Evolutionary conservation across 306 rosid genomes (phyloP), one percentile per base, ranked within the genome.

Genomic region (Erythrophleum fordii): DNA sequence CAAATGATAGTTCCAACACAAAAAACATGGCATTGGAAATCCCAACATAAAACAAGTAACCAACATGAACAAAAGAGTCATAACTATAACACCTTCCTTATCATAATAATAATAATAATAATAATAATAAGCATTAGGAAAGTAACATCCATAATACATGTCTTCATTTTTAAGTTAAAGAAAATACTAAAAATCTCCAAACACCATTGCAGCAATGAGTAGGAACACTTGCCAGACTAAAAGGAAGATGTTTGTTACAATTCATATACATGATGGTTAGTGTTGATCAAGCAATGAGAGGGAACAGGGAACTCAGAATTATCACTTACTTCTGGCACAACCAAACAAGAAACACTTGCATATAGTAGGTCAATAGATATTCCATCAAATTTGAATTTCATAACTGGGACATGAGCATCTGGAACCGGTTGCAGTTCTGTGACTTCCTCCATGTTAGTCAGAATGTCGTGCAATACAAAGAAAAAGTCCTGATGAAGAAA

Each of bases 321-420:
- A 12, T 16, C 66, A 80, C 97, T 90, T 83, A 95, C 99, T 42
- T 89, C 95, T 1, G 97, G 97, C 49, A 95, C 95, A 73, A 95
- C 89, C 87, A 93, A 85, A 53, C 72, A 46, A 71, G 99, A 91
- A 71, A 93, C 84, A 85, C 99, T 93, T 52, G 97, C 97, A 85
- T 93, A 95, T 45, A 95, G 91, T 68, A 95, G 97, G 80, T 95
- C 97, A 44, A 95, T 85, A 34, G 97, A 90, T 80, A 95, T 90
- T 74, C 97, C 96, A 73, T 83, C 91, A 83, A 91, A 91, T 85
- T 95, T 95, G 87, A 95, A 91, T 81, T 87, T 93, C 97, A 95
- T 91, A 51, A 95, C 97, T 31, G 99, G 99, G 29, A 95, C 97
- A 80, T 95, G 99, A 61, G 99, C 99, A 81, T 88, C 92, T 3